Percentiles rank a stretch among this genome's conserved stretches.
Conservation (phyloP, 2,329 filamentous ascomycete genomes). For the Colletotrichum godetiae region DNA sequence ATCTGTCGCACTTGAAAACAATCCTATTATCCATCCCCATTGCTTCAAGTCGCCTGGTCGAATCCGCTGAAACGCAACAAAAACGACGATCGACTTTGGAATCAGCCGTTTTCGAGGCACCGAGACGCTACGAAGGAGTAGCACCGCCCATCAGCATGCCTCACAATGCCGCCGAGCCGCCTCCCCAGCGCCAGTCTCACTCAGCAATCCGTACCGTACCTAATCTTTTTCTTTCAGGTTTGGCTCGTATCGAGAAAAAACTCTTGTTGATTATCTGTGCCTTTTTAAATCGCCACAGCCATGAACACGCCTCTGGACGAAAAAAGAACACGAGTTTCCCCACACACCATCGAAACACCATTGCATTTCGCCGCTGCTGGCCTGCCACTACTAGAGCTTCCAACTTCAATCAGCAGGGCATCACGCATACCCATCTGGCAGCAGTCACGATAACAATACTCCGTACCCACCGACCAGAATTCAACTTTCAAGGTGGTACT, state of each 20-base stretch:
- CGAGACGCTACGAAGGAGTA: neutral
- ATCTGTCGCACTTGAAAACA: neutral
- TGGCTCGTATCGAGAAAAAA: constrained; percentile 16
- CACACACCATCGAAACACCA: neutral
- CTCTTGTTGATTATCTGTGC: constrained; percentile 16
- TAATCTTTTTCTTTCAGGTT: neutral
- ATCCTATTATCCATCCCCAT: constrained; percentile 5
- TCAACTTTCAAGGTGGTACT: neutral
- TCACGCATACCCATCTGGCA: neutral
- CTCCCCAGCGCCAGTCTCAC: neutral
- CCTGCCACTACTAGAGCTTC: neutral
- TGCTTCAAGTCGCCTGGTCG: neutral
- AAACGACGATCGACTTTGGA: constrained; percentile 2
- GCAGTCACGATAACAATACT: neutral
- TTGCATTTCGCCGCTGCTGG: neutral
- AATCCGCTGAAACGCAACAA: constrained; percentile 10
- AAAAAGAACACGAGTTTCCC: neutral
- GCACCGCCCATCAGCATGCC: neutral
- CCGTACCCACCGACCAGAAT: neutral
- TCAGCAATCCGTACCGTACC: neutral
- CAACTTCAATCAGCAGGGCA: neutral
- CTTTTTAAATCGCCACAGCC: constrained; percentile 9
- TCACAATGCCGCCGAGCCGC: neutral
- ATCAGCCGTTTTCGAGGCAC: neutral
- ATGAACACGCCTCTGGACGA: constrained; percentile 9